Evolutionary conservation across 2,329 filamentous ascomycete genomes (phyloP).

Genomic region (Fonsecaea pugnacius): DNA sequence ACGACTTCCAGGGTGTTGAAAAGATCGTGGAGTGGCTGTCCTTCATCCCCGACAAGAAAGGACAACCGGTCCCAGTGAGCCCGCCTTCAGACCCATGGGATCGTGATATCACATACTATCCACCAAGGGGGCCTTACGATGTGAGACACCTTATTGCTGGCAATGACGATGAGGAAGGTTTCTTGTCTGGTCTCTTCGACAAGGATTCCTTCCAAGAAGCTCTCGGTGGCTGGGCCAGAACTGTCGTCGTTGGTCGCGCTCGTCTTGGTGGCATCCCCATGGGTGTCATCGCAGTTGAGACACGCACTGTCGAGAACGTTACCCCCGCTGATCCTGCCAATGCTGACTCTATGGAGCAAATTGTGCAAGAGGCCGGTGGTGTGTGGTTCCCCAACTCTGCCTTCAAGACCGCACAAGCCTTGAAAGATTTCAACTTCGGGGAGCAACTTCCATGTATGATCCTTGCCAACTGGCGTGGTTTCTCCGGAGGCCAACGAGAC

Average conservation of each 20-base stretch:
- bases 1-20: conserved; percentile 96
- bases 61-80: conserved; percentile 88
- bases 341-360: conserved; percentile 95
- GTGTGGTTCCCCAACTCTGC: conserved; percentile 99
- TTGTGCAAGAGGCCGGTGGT: conserved; percentile 92
- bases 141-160: conserved; percentile 92
- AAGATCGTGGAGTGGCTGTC: conserved; percentile 99
- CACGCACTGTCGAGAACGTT: conserved; percentile 92
- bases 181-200: conserved; percentile 91
- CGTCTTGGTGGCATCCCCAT: conserved; percentile 96
- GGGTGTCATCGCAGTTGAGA: conserved; percentile 97
- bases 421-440: conserved; percentile 98
- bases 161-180: conserved; percentile 81
- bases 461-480: conserved; percentile 99
- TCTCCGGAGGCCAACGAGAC: conserved; percentile 98
- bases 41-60: conserved; percentile 94
- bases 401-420: conserved; percentile 98
- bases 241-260: conserved; percentile 94
- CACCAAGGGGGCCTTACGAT: conserved; percentile 84
- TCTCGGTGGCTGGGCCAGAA: conserved; percentile 94
- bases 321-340: conserved; percentile 97
- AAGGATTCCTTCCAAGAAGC: conserved; percentile 96
- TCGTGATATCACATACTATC: conserved; percentile 82
- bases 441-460: conserved; percentile 99
- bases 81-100: conserved; percentile 87